These are phyloP conservation scores for Biscogniauxia mediterranea DNA, from an alignment of 2,329 filamentous ascomycete species.

Conservation along the genomic window DNA sequence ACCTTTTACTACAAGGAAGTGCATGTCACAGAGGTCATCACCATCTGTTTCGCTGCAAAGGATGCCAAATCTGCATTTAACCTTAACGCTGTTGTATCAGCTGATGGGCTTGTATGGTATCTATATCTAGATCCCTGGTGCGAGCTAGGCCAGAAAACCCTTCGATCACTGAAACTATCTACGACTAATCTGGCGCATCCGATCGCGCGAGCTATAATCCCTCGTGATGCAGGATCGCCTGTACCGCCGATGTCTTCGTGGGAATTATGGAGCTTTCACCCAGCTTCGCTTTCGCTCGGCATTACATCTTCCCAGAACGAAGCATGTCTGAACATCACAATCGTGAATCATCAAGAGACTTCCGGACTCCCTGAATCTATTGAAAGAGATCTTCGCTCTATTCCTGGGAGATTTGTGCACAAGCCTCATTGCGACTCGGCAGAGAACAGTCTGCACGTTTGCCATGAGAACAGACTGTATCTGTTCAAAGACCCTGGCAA, in stretches of 20 bases:
- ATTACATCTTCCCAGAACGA: not conserved
- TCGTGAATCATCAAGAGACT: not conserved
- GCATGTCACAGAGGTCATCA: conserved; percentile 21
- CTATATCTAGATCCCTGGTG: conserved; percentile 20
- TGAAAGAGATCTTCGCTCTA: conserved; percentile 3
- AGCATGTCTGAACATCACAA: not conserved
- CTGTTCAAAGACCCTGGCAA: conserved; percentile 33
- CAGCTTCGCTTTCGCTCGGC: not conserved
- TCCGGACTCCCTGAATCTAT: conserved; percentile 3
- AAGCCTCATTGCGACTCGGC: conserved; percentile 31
- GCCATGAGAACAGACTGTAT: conserved; percentile 12
- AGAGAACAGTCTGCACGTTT: conserved; percentile 28
- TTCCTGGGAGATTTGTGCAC: conserved; percentile 18
- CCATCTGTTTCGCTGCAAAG: conserved; percentile 16
- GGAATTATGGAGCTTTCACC: conserved; percentile 16
- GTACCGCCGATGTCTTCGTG: conserved; percentile 10
- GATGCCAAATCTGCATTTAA: conserved; percentile 12
- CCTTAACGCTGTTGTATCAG: conserved; percentile 17
- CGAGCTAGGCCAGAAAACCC: not conserved
- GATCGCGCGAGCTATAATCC: conserved; percentile 15
- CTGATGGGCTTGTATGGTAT: conserved; percentile 20
- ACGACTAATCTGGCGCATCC: conserved; percentile 12
- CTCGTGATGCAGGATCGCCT: not conserved
- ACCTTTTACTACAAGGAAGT: conserved; percentile 20
- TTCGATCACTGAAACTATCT: not conserved